Evolutionary conservation across 2,329 filamentous ascomycete species (phyloP).

Genomic region (Zymoseptoria tritici): DNA sequence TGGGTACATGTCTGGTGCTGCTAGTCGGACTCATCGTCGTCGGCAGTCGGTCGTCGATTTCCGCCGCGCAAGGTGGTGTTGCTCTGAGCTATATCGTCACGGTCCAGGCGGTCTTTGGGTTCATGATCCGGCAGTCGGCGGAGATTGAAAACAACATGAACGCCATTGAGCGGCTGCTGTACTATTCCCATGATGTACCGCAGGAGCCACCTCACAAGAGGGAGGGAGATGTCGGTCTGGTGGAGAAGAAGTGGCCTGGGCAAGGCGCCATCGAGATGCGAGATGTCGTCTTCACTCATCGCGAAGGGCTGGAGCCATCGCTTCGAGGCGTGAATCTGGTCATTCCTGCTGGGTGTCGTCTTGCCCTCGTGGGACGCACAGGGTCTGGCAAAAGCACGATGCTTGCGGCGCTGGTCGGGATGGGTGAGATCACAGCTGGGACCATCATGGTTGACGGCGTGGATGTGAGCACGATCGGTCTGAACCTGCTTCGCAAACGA

Average conservation of each 20-base stretch:
- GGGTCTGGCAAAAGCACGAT: slow-evolving; percentile 44
- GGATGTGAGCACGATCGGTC: slow-evolving; percentile 64
- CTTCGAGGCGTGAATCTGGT: neutral
- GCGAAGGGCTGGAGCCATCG: slow-evolving; percentile 65
- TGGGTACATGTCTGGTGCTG: neutral
- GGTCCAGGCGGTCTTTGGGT: slow-evolving; percentile 29
- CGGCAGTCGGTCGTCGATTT: neutral
- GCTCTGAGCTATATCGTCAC: slow-evolving; percentile 32
- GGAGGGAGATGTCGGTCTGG: slow-evolving; percentile 29
- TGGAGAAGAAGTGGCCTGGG: slow-evolving; percentile 62
- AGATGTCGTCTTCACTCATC: slow-evolving; percentile 76
- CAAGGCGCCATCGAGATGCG: slow-evolving; percentile 75
- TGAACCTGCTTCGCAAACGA: slow-evolving; percentile 62
- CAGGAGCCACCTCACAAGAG: slow-evolving; percentile 60
- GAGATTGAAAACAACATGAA: slow-evolving; percentile 9
- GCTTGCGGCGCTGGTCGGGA: slow-evolving; percentile 2
- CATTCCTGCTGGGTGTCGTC: neutral
- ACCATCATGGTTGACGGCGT: slow-evolving; percentile 63
- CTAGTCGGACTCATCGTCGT: neutral
- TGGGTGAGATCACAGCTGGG: slow-evolving; percentile 47
- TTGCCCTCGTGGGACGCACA: slow-evolving; percentile 86
- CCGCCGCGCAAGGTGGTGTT: neutral
- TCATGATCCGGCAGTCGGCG: neutral
- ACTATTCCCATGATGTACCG: slow-evolving; percentile 77
- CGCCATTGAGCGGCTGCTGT: slow-evolving; percentile 30